Conservation (phyloP, 305 asterid genomes). For the Solanum hybrid region DNA sequence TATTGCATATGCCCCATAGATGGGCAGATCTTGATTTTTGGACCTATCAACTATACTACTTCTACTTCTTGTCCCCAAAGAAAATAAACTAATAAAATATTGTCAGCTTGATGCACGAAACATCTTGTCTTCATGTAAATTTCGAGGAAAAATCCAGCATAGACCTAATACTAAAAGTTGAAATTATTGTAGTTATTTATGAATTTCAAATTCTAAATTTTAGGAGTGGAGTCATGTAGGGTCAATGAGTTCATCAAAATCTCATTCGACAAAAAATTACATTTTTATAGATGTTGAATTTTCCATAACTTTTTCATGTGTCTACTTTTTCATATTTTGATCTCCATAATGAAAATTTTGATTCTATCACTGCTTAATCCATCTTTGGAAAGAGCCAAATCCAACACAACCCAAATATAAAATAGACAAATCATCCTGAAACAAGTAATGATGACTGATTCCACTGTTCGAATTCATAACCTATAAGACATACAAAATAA, state of each 20-base stretch:
- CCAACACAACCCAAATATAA: background rate
- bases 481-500: background rate
- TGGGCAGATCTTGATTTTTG: background rate
- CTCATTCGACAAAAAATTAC: background rate
- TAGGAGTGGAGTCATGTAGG: background rate
- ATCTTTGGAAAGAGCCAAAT: background rate
- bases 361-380: background rate
- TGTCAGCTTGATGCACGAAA: background rate
- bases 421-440: background rate
- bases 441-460: background rate
- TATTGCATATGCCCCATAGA: background rate
- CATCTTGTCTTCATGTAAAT: background rate
- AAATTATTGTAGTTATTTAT: background rate
- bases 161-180: background rate
- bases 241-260: background rate
- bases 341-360: no score
- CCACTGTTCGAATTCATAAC: background rate
- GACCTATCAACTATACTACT: background rate
- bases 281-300: no score
- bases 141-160: background rate
- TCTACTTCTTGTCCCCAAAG: background rate
- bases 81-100: background rate
- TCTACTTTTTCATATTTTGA: no score
- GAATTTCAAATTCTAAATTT: background rate
- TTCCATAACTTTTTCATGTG: background rate